phyloP scores from a whole-genome alignment of 176 grass and related monocot species.

The Coix lacrymajobi region DNA sequence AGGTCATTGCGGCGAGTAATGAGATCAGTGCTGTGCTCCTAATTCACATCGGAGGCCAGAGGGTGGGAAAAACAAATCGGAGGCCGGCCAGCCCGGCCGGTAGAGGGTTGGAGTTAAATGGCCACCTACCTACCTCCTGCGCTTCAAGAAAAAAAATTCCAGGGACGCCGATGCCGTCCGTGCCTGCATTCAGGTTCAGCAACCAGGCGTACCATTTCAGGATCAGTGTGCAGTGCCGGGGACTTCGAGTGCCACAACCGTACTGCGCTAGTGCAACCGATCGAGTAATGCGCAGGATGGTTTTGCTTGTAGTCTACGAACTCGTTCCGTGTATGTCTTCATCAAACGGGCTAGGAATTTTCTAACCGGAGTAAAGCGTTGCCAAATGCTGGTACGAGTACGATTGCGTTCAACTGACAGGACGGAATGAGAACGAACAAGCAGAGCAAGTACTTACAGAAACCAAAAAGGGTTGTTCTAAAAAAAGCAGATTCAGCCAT shows the following conservation, averaged over 20 bases:
- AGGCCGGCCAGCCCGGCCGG: conserved; percentile 10
- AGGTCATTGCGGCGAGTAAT: conserved; percentile 27
- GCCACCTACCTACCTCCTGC: conserved; percentile 24
- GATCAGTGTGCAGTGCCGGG: not conserved
- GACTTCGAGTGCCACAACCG: not conserved
- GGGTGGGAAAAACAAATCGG: conserved; percentile 31
- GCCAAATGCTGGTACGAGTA: not conserved
- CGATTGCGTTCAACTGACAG: not conserved
- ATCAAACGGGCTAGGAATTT: not conserved
- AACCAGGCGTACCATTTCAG: not conserved
- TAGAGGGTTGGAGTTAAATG: conserved; percentile 52
- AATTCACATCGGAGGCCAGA: conserved; percentile 29
- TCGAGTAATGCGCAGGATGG: not conserved
- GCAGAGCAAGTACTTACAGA: not conserved
- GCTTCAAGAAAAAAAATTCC: not conserved
- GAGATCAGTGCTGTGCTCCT: conserved; percentile 57
- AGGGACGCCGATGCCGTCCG: not conserved
- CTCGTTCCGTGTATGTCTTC: not conserved
- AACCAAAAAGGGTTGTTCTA: not conserved
- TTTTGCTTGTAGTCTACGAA: conserved; percentile 17
- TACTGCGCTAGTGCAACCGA: too few relatives aligned
- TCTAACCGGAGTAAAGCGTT: not conserved
- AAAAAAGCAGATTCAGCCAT: not conserved
- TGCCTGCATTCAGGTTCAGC: not conserved
- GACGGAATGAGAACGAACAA: not conserved